These are phyloP conservation scores for Omphalotus guepiniiformis DNA, from an alignment of 768 basidiomycete genomes.

Conservation along the genomic window DNA sequence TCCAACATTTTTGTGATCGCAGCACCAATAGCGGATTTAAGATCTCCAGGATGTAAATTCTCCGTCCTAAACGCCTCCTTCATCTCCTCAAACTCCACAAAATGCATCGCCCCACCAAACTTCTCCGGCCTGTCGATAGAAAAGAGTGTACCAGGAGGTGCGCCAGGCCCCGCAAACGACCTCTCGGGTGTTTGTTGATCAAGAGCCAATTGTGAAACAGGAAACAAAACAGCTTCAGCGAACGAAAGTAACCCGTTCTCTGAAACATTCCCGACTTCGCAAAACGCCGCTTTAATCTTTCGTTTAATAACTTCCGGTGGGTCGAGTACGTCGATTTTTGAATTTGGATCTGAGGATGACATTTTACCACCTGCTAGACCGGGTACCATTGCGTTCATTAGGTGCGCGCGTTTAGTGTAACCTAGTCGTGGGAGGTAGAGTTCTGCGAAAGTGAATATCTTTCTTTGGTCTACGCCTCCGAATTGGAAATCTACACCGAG, in stretches of 20 bases:
- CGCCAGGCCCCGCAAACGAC: slow-evolving; percentile 62
- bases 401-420: slow-evolving; percentile 90
- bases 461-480: slow-evolving; percentile 96
- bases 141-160: slow-evolving; percentile 81
- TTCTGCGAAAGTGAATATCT: slow-evolving; percentile 98
- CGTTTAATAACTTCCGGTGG: slow-evolving; percentile 74
- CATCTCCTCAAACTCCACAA: slow-evolving; percentile 58
- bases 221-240: slow-evolving; percentile 82
- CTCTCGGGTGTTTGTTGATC: slow-evolving; percentile 54
- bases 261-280: slow-evolving; percentile 84
- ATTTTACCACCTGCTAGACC: slow-evolving; percentile 94
- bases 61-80: slow-evolving; percentile 71
- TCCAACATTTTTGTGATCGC: slow-evolving; percentile 71
- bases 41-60: slow-evolving; percentile 83
- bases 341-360: slow-evolving; percentile 97
- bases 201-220: slow-evolving; percentile 71
- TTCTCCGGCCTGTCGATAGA: slow-evolving; percentile 74
- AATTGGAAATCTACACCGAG: slow-evolving; percentile 96
- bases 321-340: slow-evolving; percentile 98
- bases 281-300: slow-evolving; percentile 91
- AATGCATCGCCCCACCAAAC: slow-evolving; percentile 79
- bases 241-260: slow-evolving; percentile 91
- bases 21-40: slow-evolving; percentile 75
- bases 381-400: slow-evolving; percentile 99
- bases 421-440: slow-evolving; percentile 91